phyloP scores from a whole-genome alignment of 768 basidiomycete genomes.

The Imleria badia region DNA sequence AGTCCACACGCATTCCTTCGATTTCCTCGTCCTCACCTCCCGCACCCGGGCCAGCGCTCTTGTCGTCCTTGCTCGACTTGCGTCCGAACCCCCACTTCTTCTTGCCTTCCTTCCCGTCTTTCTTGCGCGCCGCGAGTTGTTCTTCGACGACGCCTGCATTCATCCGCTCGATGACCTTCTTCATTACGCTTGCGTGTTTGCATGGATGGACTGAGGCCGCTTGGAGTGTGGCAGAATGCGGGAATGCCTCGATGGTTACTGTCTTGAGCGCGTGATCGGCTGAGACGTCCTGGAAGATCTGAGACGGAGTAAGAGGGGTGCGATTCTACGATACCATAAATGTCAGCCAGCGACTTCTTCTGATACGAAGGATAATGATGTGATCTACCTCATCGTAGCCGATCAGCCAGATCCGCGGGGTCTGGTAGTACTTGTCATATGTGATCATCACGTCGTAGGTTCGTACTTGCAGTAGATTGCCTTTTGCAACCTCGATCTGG shows the following conservation, averaged over 20 bases:
- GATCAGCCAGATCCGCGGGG: conserved; percentile 95
- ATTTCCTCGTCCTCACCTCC: conserved; percentile 53
- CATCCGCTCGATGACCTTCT: conserved; percentile 99
- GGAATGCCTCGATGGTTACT: conserved; percentile 97
- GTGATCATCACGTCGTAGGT: conserved; percentile 99
- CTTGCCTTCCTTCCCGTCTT: conserved; percentile 48
- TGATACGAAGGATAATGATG: neutral
- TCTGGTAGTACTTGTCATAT: conserved; percentile 99
- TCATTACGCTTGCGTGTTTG: conserved; percentile 99
- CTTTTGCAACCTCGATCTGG: conserved; percentile 63
- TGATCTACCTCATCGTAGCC: conserved; percentile 91
- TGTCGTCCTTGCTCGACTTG: conserved; percentile 61
- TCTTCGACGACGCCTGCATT: conserved; percentile 84
- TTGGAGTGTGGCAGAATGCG: conserved; percentile 83
- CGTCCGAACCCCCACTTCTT: conserved; percentile 87
- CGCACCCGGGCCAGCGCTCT: conserved; percentile 23
- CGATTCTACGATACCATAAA: conserved; percentile 59
- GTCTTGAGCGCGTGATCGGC: conserved; percentile 98
- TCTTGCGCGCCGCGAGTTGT: conserved; percentile 68
- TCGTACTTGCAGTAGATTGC: conserved; percentile 89
- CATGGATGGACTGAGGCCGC: conserved; percentile 96
- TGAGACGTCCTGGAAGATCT: conserved; percentile 97
- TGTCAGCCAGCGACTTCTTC: conserved; percentile 1
- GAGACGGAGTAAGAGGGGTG: conserved; percentile 79
- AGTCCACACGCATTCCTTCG: conserved; percentile 95